Base-by-base conservation (phyloP, 352 stramenopile species). In the Aphanomyces euteiches region DNA sequence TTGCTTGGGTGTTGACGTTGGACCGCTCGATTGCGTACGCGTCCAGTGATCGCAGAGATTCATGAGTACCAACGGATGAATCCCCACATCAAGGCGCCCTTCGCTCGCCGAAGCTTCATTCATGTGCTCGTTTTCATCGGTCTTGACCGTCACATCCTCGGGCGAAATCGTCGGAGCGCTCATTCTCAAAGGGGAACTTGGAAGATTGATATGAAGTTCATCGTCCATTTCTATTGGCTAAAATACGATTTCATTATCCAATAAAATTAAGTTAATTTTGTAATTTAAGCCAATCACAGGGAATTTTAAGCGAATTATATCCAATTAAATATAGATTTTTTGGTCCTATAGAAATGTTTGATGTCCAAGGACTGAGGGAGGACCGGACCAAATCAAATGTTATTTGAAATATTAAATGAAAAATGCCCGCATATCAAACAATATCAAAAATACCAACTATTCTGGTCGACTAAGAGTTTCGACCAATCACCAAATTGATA, bases 1-100 rank as follows among this genome's bases (percentile, higher is more conserved):
- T 12, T 77, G 75, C 83, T 94, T 75, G 12, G 63, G 56, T 19
- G 7, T n/a, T 37, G 19, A 17, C 34, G 28, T 17, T 13, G 54
- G 37, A 88, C 79, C 61, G 63, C 83, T 81, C 72, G 80, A 81
- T 66, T 87, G 82, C 74, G 88, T 80, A 38, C 94, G 90, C 60
- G 95, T 98, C 74, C 95, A 96, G 78, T 98, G 95, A 78, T 98
- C 95, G 0, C 90, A 90, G 67, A 98, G 90, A 76, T 97, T 96
- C 67, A 98, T 93, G 74, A 98, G 86, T 41, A 97, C 90, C 36
- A 98, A 82, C 68, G 87, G 87, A 56, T 95, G 87, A 66, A 95
- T 81, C 72, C 90, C 79, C 28, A 92, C 64, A 40, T 71, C 64
- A 7, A 54, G n/a, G 47, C 64, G 64, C 5, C 50, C 53, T 54